Evolutionary conservation across 305 asterid genomes (phyloP), one percentile per base, ranked within the genome.

Genomic region (Fraxinus greggii): DNA sequence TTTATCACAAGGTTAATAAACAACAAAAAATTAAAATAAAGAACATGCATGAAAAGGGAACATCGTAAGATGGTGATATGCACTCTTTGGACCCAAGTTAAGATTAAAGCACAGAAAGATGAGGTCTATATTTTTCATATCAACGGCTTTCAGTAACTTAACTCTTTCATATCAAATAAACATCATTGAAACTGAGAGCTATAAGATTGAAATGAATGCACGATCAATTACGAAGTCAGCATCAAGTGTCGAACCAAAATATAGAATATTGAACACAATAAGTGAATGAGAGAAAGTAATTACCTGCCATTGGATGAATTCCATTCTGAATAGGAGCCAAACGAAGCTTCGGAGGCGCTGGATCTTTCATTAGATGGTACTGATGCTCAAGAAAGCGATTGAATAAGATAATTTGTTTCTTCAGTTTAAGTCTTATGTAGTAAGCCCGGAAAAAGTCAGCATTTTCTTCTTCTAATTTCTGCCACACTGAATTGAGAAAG

Each of bases 311-410:
- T 67, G 96, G 90, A 85, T 92, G 94, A 67, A 94, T 89, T 83
- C 97, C 98, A 77, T 95, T 93, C 83, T 91, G 98, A 85, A 94
- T 70, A 73, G 93, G 92, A 75, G 84, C 89, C 77, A 90, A 81
- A 21, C 90, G 90, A 74, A 88, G 87, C 89, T 92, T 93, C 0
- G 92, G 93, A 83, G 92, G 95, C 84, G 83, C 88, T 8, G 94
- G 95, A 90, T 90, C 93, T 84, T 89, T 92, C 95, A 88, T 95
- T 80, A 95, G 86, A 87, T 93, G 84, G 86, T 84, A 88, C 80
- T 95, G 98, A 88, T 92, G 97, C 88, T 92, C 96, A 63, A 95
- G 95, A 85, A 95, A 89, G 88, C 93, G 94, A 86, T 95, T 95
- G 88, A 95, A 95, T 87, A 93, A 83, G 79, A 91, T 89, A 75